Conservation (phyloP, 441 rosid species). For the Bocquillonia castaneifolia region DNA sequence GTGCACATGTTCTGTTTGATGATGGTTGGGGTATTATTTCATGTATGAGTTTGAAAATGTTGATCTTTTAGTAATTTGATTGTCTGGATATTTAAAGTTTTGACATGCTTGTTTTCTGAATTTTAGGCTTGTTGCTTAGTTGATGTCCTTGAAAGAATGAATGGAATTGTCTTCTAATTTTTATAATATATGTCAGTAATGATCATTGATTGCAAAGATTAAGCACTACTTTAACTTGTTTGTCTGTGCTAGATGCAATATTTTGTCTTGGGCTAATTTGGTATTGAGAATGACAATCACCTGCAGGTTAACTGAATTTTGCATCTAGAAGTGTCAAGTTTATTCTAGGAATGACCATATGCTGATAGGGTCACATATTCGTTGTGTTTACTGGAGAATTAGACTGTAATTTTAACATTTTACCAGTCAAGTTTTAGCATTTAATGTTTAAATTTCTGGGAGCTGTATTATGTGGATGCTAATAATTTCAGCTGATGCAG, state of each 20-base stretch:
- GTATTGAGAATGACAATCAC: not conserved
- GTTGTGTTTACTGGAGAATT: not conserved
- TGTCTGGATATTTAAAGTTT: not conserved
- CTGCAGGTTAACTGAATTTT: not conserved
- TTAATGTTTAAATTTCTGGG: not conserved
- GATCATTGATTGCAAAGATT: not conserved
- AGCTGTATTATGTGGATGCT: not conserved
- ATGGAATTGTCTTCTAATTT: not conserved
- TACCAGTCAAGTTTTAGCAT: not conserved
- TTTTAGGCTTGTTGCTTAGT: not conserved
- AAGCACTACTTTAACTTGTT: not conserved
- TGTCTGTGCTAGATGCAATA: not conserved
- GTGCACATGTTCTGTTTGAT: not conserved
- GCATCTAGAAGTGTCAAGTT: not conserved
- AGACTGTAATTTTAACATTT: not conserved
- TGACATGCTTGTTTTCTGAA: not conserved
- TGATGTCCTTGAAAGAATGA: not conserved
- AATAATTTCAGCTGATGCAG: constrained; percentile 7
- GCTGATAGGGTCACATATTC: not conserved
- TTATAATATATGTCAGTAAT: not conserved
- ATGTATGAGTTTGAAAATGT: not conserved
- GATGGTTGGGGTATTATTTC: not conserved
- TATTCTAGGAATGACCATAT: not conserved
- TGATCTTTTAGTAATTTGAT: not conserved
- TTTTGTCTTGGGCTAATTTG: not conserved